Base-by-base conservation (phyloP, 2,329 filamentous ascomycete genomes). In the Scytalidium lignicola region DNA sequence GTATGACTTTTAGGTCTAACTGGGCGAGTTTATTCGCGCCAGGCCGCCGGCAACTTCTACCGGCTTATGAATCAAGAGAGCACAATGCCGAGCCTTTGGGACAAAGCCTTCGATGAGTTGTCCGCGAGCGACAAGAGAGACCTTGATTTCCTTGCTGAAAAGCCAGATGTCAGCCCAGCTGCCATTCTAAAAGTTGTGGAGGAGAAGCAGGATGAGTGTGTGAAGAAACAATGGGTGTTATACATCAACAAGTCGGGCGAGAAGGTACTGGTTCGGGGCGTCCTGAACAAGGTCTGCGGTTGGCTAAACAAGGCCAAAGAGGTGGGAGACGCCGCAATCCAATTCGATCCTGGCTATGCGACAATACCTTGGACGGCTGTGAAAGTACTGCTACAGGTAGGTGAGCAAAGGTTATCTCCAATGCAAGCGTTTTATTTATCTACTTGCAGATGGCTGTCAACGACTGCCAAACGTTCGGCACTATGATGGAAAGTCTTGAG, bases 221-320 rank as follows among this genome's bases (percentile, higher is more conserved):
- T 6, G 10, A 26, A 26, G 23, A 26, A 26, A 26, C 23, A 26
- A 26, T 26, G 23, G 23, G 23, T 26, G 23, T 10, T 26, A 26
- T 26, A 26, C 23, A 26, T 10, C 6, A 26, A 26, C 10, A 26
- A 10, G 23, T 26, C 23, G 5, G 51, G 48, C 3, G 43, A 48
- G 19, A 19, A 41, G 3, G 28, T 54, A 22, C 44, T 54, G 6
- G 13, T 50, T 19, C 40, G 46, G 10, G 43, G 51, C 43, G 21
- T 54, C 5, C 47, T 51, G 13, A 52, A 55, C 4, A 62, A 61
- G 41, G 49, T 62, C 7, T 28, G 52, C 9, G 43, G 9, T 2
- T 64, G 55, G 60, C 40, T 63, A 6, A 32, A 61, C 15, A 61
- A 58, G 43, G 61, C 62, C 41, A 61, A 56, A 44, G 44, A 53